phyloP scores from a whole-genome alignment of 371 early-diverging fungal genomes.

The Catenaria anguillulae region DNA sequence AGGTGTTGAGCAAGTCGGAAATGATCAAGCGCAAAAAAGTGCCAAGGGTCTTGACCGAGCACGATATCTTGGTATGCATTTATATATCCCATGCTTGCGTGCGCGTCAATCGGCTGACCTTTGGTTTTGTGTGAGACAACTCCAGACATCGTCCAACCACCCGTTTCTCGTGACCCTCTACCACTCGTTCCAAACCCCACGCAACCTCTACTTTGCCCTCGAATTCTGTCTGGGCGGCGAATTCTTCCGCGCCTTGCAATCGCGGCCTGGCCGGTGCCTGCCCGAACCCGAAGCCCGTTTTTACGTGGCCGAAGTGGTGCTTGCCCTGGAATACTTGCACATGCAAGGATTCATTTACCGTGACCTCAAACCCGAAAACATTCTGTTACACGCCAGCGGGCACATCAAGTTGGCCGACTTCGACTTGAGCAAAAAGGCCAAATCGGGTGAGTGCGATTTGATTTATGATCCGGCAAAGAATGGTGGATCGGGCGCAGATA shows the following conservation, averaged over 20 bases:
- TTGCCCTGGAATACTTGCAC: slow-evolving; percentile 89
- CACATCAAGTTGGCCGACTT: slow-evolving; percentile 96
- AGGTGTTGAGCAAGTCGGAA: slow-evolving; percentile 72
- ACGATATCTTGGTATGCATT: slow-evolving; percentile 76
- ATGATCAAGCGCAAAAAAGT: slow-evolving; percentile 94
- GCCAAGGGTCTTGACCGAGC: slow-evolving; percentile 87
- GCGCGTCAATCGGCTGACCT: no score
- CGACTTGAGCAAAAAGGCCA: slow-evolving; percentile 81
- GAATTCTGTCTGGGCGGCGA: slow-evolving; percentile 99
- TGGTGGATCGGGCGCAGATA: no score
- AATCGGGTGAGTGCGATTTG: slow-evolving; percentile 53
- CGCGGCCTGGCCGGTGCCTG: slow-evolving; percentile 66
- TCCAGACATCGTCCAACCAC: slow-evolving; percentile 52
- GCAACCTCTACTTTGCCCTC: slow-evolving; percentile 91
- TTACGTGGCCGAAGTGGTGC: slow-evolving; percentile 93
- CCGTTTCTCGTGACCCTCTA: slow-evolving; percentile 95
- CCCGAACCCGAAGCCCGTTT: slow-evolving; percentile 81
- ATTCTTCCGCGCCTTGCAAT: slow-evolving; percentile 77
- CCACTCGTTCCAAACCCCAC: slow-evolving; percentile 89
- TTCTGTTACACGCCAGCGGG: slow-evolving; percentile 79
- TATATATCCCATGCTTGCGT: no score
- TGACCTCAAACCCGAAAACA: slow-evolving; percentile 94
- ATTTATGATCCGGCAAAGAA: no score
- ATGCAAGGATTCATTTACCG: slow-evolving; percentile 92
- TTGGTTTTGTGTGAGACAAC: no score